phyloP scores from a whole-genome alignment of 257 asterid genomes.

The Capsicum rhomboideum region DNA sequence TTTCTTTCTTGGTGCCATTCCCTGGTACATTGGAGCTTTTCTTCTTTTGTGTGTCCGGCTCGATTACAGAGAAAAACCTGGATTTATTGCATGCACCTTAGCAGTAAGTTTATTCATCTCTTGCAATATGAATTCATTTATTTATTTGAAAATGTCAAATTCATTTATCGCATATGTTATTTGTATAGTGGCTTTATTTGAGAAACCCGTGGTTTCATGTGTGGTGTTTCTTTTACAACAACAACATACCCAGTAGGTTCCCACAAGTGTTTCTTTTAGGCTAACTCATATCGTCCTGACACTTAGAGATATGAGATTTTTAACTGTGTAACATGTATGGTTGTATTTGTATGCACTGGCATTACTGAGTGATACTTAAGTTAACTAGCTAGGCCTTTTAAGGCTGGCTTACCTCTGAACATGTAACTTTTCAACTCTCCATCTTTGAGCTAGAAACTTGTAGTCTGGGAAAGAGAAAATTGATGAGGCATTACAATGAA shows the following conservation, averaged over 20 bases:
- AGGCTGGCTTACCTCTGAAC: neutral
- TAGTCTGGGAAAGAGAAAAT: neutral
- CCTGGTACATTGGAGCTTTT: slow-evolving; percentile 90
- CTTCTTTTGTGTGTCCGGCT: slow-evolving; percentile 64
- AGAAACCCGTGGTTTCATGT: neutral
- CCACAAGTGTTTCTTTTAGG: too few relatives aligned
- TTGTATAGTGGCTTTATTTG: neutral
- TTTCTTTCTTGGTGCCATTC: slow-evolving; percentile 73
- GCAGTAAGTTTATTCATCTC: slow-evolving; percentile 55
- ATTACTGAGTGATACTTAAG: neutral
- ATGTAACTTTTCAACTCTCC: neutral
- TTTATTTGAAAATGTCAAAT: neutral
- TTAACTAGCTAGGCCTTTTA: neutral
- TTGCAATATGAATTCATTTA: neutral
- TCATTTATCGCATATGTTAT: neutral
- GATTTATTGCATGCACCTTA: slow-evolving; percentile 73
- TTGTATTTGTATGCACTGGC: neutral
- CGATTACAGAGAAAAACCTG: slow-evolving; percentile 90
- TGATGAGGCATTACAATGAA: neutral
- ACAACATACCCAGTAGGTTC: too few relatives aligned
- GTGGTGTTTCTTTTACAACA: neutral
- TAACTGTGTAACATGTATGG: neutral
- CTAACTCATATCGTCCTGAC: neutral
- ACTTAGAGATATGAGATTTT: neutral
- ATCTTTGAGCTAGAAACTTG: neutral